phyloP scores from a whole-genome alignment of 1,284 basidiomycete species.

The Coriolopsis trogii region DNA sequence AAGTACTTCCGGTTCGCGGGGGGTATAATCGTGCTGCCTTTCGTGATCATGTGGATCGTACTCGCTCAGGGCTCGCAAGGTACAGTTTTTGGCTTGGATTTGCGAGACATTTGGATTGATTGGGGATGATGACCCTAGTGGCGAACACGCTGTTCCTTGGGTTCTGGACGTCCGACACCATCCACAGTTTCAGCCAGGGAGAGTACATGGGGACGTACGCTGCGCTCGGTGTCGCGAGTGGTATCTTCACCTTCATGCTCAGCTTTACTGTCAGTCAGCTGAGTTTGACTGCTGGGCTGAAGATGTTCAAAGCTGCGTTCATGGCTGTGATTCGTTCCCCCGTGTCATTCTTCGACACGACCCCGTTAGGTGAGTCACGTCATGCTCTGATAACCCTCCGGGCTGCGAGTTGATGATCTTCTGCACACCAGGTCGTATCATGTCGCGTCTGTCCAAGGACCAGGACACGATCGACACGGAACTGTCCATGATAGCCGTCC shows the following conservation, averaged over 20 bases:
- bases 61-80: conserved; percentile 36
- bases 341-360: conserved; percentile 81
- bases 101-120: background rate
- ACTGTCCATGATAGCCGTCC: conserved; percentile 41
- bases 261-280: conserved; percentile 62
- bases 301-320: conserved; percentile 62
- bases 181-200: conserved; percentile 52
- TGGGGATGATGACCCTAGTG: conserved; percentile 31
- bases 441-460: conserved; percentile 65
- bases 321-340: conserved; percentile 66
- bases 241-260: conserved; percentile 57
- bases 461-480: conserved; percentile 60
- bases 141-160: conserved; percentile 44
- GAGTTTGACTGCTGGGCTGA: conserved; percentile 58
- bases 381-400: background rate
- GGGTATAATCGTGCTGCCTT: conserved; percentile 41
- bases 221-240: conserved; percentile 58
- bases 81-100: conserved; percentile 6
- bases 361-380: conserved; percentile 63
- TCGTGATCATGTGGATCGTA: conserved; percentile 39
- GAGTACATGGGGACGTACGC: conserved; percentile 77
- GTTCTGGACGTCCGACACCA: conserved; percentile 42
- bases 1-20: conserved; percentile 51
- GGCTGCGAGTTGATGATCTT: background rate
- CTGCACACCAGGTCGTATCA: conserved; percentile 51